phyloP scores from a whole-genome alignment of 2,329 filamentous ascomycete genomes.

The Arthrinium phaeospermum region DNA sequence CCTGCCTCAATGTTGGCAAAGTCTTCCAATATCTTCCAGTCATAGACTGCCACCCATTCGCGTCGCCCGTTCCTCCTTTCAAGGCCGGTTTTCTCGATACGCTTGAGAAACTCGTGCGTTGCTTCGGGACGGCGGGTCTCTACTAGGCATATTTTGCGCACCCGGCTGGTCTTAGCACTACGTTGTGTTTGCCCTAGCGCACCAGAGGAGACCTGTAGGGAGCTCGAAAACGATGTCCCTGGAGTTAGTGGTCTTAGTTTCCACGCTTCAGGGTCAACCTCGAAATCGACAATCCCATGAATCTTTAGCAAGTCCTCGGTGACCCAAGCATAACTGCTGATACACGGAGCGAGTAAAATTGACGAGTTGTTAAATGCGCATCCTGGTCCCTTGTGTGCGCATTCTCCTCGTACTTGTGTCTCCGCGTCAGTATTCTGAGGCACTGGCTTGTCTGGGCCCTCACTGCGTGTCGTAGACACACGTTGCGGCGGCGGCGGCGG shows the following conservation, averaged over 20 bases:
- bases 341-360: conserved; percentile 50
- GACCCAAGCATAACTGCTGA: conserved; percentile 44
- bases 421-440: neutral
- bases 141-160: conserved; percentile 47
- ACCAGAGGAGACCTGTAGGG: neutral
- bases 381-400: conserved; percentile 38
- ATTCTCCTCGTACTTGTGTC: conserved; percentile 28
- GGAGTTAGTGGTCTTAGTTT: neutral
- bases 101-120: conserved; percentile 41
- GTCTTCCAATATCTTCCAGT: conserved; percentile 52
- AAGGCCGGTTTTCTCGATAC: conserved; percentile 39
- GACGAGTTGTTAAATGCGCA: conserved; percentile 46
- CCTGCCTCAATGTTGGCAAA: conserved; percentile 47
- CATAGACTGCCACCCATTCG: conserved; percentile 50
- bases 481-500: conserved; percentile 19
- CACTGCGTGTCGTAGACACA: conserved; percentile 19
- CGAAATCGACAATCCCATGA: conserved; percentile 48
- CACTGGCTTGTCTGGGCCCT: neutral
- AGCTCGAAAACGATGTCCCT: neutral
- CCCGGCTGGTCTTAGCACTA: conserved; percentile 3
- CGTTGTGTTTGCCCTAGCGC: neutral
- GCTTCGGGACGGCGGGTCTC: conserved; percentile 41
- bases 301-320: conserved; percentile 44
- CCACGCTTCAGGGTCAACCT: conserved; percentile 46
- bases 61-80: conserved; percentile 35